Percentiles rank a stretch among this genome's conserved stretches.
These are phyloP conservation scores for Zopfia rhizophila DNA, from an alignment of 2,329 filamentous ascomycete species.

Conservation along the genomic window DNA sequence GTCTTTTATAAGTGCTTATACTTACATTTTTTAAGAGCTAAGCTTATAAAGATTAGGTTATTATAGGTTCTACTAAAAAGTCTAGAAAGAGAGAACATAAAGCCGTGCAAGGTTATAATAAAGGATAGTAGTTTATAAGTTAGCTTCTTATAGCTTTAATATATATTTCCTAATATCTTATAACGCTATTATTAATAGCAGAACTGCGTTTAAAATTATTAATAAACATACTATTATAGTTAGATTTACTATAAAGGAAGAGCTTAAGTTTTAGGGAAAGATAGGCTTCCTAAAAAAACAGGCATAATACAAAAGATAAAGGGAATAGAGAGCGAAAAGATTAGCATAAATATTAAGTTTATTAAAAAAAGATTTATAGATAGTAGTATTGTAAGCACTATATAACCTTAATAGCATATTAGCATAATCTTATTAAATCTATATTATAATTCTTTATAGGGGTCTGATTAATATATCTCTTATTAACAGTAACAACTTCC, in stretches of 20 bases:
- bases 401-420: slow-evolving; percentile 7
- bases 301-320: slow-evolving; percentile 1
- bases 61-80: neutral
- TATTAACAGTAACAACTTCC: no score
- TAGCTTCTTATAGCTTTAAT: neutral
- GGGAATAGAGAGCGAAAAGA: slow-evolving; percentile 8
- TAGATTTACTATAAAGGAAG: slow-evolving; percentile 9
- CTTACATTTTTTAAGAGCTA: slow-evolving; percentile 1
- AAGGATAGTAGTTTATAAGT: slow-evolving; percentile 6
- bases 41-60: neutral
- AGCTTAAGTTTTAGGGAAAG: slow-evolving; percentile 6
- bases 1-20: slow-evolving; percentile 5
- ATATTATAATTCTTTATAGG: no score
- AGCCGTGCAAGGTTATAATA: neutral
- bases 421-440: slow-evolving; percentile 1
- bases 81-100: slow-evolving; percentile 2
- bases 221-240: neutral
- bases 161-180: slow-evolving; percentile 1
- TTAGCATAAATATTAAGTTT: slow-evolving; percentile 10
- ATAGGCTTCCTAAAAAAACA: slow-evolving; percentile 1
- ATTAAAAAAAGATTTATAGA: neutral
- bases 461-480: no score
- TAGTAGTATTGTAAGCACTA: slow-evolving; percentile 1
- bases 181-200: slow-evolving; percentile 11
- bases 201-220: slow-evolving; percentile 4